Conservation (phyloP, 2,329 filamentous ascomycete species). For the Triangularia verruculosa region DNA sequence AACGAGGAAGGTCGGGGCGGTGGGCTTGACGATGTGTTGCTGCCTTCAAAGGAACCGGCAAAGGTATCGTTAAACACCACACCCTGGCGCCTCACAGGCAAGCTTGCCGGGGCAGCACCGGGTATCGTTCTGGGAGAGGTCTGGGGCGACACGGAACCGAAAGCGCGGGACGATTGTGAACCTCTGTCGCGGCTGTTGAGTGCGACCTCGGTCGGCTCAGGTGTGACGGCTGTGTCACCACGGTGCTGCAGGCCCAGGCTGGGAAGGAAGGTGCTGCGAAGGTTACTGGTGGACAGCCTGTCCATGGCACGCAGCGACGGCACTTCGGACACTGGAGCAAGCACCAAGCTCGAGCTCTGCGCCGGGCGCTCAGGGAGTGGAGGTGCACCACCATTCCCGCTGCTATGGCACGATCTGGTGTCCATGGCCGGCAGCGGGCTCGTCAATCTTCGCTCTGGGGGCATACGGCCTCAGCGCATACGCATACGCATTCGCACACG, state of each 20-base stretch:
- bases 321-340: constrained; percentile 30
- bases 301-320: constrained; percentile 27
- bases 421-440: constrained; percentile 29
- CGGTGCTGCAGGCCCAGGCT: constrained; percentile 32
- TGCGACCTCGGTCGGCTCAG: constrained; percentile 50
- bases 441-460: constrained; percentile 17
- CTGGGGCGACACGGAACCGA: constrained; percentile 41
- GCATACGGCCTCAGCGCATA: constrained; percentile 10
- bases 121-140: constrained; percentile 48
- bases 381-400: constrained; percentile 11
- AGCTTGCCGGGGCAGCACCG: constrained; percentile 18
- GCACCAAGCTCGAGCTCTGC: constrained; percentile 17
- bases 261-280: constrained; percentile 31
- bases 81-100: constrained; percentile 48
- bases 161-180: constrained; percentile 30
- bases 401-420: constrained; percentile 24
- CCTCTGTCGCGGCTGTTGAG: constrained; percentile 27
- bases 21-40: constrained; percentile 43
- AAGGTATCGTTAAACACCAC: constrained; percentile 59
- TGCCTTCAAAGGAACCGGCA: constrained; percentile 48
- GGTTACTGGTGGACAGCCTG: constrained; percentile 30
- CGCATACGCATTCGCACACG: neutral
- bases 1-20: constrained; percentile 38
- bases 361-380: constrained; percentile 23
- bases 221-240: constrained; percentile 64